phyloP scores from a whole-genome alignment of 257 asterid genomes.

The Pogostemon cablin region DNA sequence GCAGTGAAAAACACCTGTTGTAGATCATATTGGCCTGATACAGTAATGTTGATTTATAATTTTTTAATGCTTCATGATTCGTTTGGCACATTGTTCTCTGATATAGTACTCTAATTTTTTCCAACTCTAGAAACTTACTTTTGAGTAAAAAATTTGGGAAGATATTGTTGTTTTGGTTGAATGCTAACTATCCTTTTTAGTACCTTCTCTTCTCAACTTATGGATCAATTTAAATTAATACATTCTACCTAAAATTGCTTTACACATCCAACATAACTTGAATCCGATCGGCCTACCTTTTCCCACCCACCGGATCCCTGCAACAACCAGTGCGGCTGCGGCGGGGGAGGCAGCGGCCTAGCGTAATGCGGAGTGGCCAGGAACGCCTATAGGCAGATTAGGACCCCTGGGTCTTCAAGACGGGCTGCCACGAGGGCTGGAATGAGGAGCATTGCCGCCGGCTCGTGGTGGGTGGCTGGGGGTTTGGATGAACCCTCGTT shows the following conservation, averaged over 20 bases:
- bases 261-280: too few species aligned
- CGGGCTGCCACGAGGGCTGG: neutral
- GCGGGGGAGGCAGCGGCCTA: constrained; percentile 18
- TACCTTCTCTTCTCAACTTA: neutral
- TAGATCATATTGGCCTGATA: constrained; percentile 21
- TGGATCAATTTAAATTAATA: neutral
- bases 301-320: neutral
- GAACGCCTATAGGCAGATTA: constrained; percentile 26
- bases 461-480: neutral
- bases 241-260: too few species aligned
- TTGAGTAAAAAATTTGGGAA: neutral
- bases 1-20: constrained; percentile 26
- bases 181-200: neutral
- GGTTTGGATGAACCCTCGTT: neutral
- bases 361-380: constrained; percentile 34
- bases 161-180: neutral
- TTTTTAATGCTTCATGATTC: neutral
- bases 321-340: neutral
- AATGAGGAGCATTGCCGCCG: neutral
- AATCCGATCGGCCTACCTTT: too few species aligned
- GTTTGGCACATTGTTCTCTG: neutral
- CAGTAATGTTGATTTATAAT: constrained; percentile 8
- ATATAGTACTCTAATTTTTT: neutral
- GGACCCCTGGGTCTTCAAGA: neutral
- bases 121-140: neutral